Evolutionary conservation across 176 grass and related monocot species (phyloP).

Genomic region (Panicum miliaceum): DNA sequence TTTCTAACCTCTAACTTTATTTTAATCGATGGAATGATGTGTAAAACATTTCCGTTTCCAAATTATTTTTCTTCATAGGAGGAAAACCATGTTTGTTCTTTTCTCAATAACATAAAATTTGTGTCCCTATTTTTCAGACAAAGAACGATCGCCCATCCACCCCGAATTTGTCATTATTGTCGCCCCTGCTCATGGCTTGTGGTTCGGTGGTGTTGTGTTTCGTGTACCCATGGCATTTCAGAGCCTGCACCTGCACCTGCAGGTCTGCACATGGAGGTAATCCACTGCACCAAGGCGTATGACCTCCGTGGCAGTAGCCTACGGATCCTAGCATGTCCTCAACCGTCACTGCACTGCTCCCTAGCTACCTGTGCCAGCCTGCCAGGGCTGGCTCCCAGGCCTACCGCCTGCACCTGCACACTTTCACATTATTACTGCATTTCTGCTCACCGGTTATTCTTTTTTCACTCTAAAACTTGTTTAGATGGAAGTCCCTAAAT

Average conservation of each 20-base stretch:
- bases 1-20: too few relatives aligned
- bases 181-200: too few relatives aligned
- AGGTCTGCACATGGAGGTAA: slow-evolving; percentile 41
- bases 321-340: slow-evolving; percentile 20
- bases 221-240: neutral
- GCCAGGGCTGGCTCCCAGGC: neutral
- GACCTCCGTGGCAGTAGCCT: slow-evolving; percentile 24
- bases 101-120: too few relatives aligned
- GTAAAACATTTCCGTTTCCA: too few relatives aligned
- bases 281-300: slow-evolving; percentile 16
- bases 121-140: too few relatives aligned
- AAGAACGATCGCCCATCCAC: too few relatives aligned
- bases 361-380: neutral
- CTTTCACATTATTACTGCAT: neutral
- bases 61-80: too few relatives aligned
- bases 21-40: too few relatives aligned
- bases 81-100: too few relatives aligned
- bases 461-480: neutral
- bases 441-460: neutral
- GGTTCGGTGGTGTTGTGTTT: neutral
- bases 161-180: too few relatives aligned
- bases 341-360: neutral
- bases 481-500: too few relatives aligned
- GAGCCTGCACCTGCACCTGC: neutral
- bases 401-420: neutral